Evolutionary conservation across 768 basidiomycete genomes (phyloP).

Genomic region (Amyloporia xantha): DNA sequence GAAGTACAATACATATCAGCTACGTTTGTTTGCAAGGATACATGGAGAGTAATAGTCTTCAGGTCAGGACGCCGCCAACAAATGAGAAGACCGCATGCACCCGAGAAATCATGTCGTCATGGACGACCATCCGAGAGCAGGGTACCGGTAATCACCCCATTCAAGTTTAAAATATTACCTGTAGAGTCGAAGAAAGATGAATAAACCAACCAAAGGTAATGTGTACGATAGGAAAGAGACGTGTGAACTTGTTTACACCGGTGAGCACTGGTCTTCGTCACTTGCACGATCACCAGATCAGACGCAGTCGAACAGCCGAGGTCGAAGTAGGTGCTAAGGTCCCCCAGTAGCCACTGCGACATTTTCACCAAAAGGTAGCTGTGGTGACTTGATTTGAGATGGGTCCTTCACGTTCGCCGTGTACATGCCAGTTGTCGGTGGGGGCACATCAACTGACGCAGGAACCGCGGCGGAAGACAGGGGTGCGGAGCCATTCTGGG

Average conservation of each 20-base stretch:
- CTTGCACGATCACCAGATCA: not conserved
- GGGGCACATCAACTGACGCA: too few species aligned
- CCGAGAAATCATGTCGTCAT: not conserved
- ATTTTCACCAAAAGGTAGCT: slow-evolving; percentile 56
- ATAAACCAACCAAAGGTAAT: slow-evolving; percentile 2
- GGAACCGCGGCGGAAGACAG: too few species aligned
- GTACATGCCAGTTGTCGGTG: slow-evolving; percentile 34
- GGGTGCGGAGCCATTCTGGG: too few species aligned
- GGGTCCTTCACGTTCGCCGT: slow-evolving; percentile 32
- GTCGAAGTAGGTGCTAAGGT: slow-evolving; percentile 17
- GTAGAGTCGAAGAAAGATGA: slow-evolving; percentile 2
- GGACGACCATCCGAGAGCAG: slow-evolving; percentile 1
- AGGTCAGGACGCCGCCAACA: slow-evolving; percentile 1
- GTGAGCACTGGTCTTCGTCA: not conserved
- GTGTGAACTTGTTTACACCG: not conserved
- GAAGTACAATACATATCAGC: slow-evolving; percentile 6
- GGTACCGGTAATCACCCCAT: not conserved
- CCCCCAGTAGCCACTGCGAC: slow-evolving; percentile 44
- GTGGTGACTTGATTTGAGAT: slow-evolving; percentile 50
- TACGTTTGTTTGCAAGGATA: not conserved
- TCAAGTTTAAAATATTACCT: not conserved
- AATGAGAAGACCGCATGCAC: slow-evolving; percentile 3
- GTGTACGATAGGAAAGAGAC: slow-evolving; percentile 1
- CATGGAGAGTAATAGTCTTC: not conserved
- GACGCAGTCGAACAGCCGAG: not conserved